A percentile compares a stretch with the other conserved stretches of the same genome.
These are phyloP conservation scores for Atalantia buxifolia DNA, from an alignment of 345 rosid genomes.

Conservation along the genomic window DNA sequence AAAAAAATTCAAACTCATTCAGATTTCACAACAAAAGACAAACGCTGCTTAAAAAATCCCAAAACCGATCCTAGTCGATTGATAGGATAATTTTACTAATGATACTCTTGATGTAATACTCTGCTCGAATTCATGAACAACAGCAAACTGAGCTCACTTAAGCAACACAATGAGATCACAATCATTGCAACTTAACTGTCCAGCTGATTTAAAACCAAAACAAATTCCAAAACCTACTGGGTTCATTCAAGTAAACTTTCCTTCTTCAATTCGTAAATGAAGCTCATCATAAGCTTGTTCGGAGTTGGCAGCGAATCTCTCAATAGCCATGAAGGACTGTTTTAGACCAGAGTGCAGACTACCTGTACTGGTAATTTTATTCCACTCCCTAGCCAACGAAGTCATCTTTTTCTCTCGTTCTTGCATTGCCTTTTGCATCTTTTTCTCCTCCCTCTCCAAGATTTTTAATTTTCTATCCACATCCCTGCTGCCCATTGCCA, in stretches of 20 bases:
- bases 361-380: conserved; percentile 1
- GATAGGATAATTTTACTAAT: neutral
- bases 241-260: neutral
- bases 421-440: conserved; percentile 31
- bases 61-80: neutral
- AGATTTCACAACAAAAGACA: too few species aligned
- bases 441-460: conserved; percentile 42
- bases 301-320: conserved; percentile 32
- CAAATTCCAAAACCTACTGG: neutral
- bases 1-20: too few species aligned
- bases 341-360: conserved; percentile 29
- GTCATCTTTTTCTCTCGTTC: conserved; percentile 22
- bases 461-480: conserved; percentile 36
- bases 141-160: neutral
- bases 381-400: conserved; percentile 9
- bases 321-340: conserved; percentile 36
- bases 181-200: neutral
- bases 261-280: conserved; percentile 17
- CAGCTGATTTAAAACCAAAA: neutral
- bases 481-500: conserved; percentile 32
- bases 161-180: neutral
- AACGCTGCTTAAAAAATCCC: too few species aligned
- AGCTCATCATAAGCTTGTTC: conserved; percentile 32
- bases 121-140: neutral
- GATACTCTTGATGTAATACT: neutral